Percentiles rank a stretch among this genome's conserved stretches.
Evolutionary conservation across 495 filamentous ascomycete species (phyloP).

Genomic region (Chaetomidium leptoderma): DNA sequence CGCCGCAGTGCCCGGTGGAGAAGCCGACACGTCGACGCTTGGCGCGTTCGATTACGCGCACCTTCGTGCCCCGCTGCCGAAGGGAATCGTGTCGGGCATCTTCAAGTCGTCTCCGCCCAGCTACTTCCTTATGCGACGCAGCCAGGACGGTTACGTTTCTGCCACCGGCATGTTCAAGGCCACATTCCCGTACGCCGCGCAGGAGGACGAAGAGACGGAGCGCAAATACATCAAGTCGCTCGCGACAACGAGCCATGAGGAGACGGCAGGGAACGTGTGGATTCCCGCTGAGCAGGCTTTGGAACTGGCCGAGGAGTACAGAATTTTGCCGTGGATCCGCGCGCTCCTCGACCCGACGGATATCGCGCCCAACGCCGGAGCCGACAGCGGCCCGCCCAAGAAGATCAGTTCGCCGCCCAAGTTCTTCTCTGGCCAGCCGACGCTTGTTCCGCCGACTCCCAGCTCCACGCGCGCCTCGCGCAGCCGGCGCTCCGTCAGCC

Average conservation of each 20-base stretch:
- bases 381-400: slow-evolving; percentile 53
- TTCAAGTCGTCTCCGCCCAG: slow-evolving; percentile 81
- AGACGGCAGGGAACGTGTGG: slow-evolving; percentile 97
- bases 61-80: slow-evolving; percentile 82
- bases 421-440: slow-evolving; percentile 42
- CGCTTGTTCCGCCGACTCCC: slow-evolving; percentile 43
- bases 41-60: slow-evolving; percentile 95
- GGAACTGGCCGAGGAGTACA: slow-evolving; percentile 72
- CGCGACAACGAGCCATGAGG: slow-evolving; percentile 72
- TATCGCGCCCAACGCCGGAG: slow-evolving; percentile 43
- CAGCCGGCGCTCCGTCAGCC: slow-evolving; percentile 51
- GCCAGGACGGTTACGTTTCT: slow-evolving; percentile 88
- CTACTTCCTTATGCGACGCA: slow-evolving; percentile 97
- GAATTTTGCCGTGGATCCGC: slow-evolving; percentile 78
- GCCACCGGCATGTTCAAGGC: slow-evolving; percentile 99
- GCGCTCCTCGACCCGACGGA: slow-evolving; percentile 81
- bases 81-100: slow-evolving; percentile 84
- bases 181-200: slow-evolving; percentile 87
- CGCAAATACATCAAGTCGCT: slow-evolving; percentile 80
- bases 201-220: slow-evolving; percentile 79
- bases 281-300: slow-evolving; percentile 76
- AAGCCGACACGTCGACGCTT: slow-evolving; percentile 64
- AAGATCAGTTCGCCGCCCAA: slow-evolving; percentile 67
- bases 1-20: slow-evolving; percentile 60
- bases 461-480: slow-evolving; percentile 42